Conservation (phyloP, 768 basidiomycete genomes). For the Leccinum disarticulatum region DNA sequence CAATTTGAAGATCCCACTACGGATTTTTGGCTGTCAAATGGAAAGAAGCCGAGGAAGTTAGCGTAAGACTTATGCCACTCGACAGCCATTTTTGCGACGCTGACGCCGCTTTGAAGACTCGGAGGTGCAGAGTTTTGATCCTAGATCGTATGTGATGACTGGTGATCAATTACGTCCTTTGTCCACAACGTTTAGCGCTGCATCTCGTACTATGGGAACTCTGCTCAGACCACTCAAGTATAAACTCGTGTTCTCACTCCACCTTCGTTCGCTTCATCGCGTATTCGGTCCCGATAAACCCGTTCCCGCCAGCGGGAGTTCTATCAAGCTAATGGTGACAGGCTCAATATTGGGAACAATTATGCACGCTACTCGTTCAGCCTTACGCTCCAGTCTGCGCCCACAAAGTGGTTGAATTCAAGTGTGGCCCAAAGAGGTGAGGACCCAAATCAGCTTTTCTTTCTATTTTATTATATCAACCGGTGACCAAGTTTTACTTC, state of each 20-base stretch:
- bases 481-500: background rate
- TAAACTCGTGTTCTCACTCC: background rate
- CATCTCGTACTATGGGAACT: background rate
- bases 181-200: background rate
- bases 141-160: background rate
- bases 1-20: background rate
- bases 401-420: background rate
- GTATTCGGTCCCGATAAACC: background rate
- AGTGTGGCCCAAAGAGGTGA: background rate
- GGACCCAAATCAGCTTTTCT: background rate
- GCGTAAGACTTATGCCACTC: background rate
- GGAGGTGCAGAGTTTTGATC: background rate
- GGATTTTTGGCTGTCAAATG: background rate
- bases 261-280: background rate
- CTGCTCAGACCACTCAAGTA: background rate
- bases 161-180: background rate
- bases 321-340: background rate
- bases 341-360: background rate
- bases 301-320: background rate
- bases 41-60: background rate
- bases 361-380: background rate
- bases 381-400: background rate
- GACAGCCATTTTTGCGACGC: background rate
- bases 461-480: background rate
- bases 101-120: background rate